phyloP scores from a whole-genome alignment of 169 alveolate genomes.

The Fabrea salina region DNA sequence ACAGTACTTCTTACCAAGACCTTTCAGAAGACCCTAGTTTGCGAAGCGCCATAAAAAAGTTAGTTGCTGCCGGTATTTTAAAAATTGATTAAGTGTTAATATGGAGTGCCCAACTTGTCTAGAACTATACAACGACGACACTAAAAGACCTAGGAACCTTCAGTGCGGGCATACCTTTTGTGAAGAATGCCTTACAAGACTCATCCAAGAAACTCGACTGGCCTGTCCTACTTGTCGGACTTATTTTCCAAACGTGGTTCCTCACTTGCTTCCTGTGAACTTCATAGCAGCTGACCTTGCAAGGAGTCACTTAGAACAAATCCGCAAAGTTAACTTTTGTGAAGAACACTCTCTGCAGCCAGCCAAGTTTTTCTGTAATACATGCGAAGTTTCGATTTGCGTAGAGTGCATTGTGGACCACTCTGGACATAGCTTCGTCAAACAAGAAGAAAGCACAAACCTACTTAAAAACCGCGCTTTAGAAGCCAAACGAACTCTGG shows the following conservation, averaged over 20 bases:
- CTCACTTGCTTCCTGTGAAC: constrained; percentile 51
- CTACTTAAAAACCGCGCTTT: constrained; percentile 37
- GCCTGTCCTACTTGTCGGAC: constrained; percentile 61
- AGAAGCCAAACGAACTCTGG: constrained; percentile 16
- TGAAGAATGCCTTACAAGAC: constrained; percentile 49
- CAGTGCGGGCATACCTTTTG: constrained; percentile 67
- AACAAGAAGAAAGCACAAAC: constrained; percentile 51
- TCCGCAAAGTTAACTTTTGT: constrained; percentile 38
- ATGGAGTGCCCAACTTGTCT: constrained; percentile 64
- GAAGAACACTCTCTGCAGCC: constrained; percentile 40
- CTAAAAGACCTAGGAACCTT: constrained; percentile 46
- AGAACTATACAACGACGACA: constrained; percentile 44
- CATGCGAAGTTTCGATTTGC: constrained; percentile 49
- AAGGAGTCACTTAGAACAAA: constrained; percentile 40
- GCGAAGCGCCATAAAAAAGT: no score
- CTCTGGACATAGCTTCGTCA: constrained; percentile 61
- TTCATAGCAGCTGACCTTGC: constrained; percentile 59
- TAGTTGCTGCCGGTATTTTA: no score
- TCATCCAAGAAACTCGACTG: constrained; percentile 25
- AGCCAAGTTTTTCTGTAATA: constrained; percentile 48
- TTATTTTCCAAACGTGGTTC: constrained; percentile 28
- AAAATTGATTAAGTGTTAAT: no score
- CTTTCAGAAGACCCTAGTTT: no score
- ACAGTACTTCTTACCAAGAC: no score
- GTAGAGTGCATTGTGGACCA: constrained; percentile 60